phyloP scores from a whole-genome alignment of 2,329 filamentous ascomycete genomes.

The Biscogniauxia mediterranea region DNA sequence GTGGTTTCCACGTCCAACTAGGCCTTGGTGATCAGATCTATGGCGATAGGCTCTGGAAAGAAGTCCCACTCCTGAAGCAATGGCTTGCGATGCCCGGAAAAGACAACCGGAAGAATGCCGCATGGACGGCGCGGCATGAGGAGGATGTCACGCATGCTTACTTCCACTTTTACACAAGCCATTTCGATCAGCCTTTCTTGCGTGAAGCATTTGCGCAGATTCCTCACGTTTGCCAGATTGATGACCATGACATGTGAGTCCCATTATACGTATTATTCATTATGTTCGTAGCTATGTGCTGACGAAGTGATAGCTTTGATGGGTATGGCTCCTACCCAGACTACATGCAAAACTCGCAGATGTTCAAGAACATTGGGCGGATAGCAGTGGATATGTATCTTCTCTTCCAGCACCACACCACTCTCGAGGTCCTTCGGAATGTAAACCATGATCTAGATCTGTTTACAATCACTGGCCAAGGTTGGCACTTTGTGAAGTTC shows the following conservation, averaged over 20 bases:
- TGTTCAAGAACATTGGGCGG: constrained; percentile 97
- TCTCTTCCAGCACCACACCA: constrained; percentile 97
- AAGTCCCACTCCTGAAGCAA: constrained; percentile 88
- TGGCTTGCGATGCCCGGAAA: constrained; percentile 93
- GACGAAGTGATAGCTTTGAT: constrained; percentile 66
- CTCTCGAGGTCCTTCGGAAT: constrained; percentile 86
- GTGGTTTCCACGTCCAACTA: constrained; percentile 91
- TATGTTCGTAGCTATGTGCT: constrained; percentile 6
- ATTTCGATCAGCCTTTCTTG: constrained; percentile 94
- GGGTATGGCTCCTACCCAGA: constrained; percentile 96
- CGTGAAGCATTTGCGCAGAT: constrained; percentile 97
- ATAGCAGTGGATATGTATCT: constrained; percentile 97
- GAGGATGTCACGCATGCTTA: constrained; percentile 95
- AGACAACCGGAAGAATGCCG: constrained; percentile 83
- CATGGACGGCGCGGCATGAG: constrained; percentile 92
- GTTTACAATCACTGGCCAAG: constrained; percentile 94
- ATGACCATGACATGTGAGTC: constrained; percentile 96
- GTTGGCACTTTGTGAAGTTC: constrained; percentile 98
- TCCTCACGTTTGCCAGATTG: constrained; percentile 86
- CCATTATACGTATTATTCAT: background rate
- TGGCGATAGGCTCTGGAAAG: constrained; percentile 92
- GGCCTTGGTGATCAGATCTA: constrained; percentile 94
- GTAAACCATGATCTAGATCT: constrained; percentile 85
- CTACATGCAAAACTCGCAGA: constrained; percentile 95
- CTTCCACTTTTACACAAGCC: constrained; percentile 98